Percentiles rank a stretch among this genome's conserved stretches.
Evolutionary conservation across 352 stramenopile genomes (phyloP).

Genomic region (Phytophthora pseudosyringae): DNA sequence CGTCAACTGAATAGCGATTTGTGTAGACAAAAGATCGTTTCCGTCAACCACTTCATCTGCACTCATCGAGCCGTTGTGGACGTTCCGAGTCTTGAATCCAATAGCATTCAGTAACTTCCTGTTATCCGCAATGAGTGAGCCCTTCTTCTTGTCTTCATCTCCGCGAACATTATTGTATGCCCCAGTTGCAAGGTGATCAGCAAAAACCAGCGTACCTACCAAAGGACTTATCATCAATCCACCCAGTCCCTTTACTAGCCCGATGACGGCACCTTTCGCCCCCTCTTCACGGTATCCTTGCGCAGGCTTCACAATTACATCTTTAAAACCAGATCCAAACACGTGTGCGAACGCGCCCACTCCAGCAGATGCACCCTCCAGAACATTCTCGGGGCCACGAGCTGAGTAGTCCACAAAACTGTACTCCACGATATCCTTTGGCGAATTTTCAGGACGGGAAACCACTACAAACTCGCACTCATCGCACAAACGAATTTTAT

Average conservation of each 20-base stretch:
- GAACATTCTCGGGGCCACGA: conserved; percentile 57
- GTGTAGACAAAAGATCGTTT: conserved; percentile 31
- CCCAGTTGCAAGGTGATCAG: conserved; percentile 70
- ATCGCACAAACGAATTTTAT: conserved; percentile 61
- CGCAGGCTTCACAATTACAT: conserved; percentile 64
- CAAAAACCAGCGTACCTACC: conserved; percentile 64
- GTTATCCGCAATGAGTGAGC: conserved; percentile 54
- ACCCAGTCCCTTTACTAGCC: conserved; percentile 60
- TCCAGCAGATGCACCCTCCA: conserved; percentile 59
- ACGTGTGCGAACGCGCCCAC: conserved; percentile 69
- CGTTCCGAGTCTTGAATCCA: conserved; percentile 45
- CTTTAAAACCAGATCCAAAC: conserved; percentile 64
- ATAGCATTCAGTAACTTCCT: conserved; percentile 49
- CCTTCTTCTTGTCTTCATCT: conserved; percentile 53
- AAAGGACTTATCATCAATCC: conserved; percentile 63
- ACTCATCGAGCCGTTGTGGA: conserved; percentile 61
- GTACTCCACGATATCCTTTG: conserved; percentile 62
- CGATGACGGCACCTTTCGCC: conserved; percentile 63
- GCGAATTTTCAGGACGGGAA: conserved; percentile 51
- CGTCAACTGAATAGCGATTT: conserved; percentile 55
- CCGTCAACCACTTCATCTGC: conserved; percentile 46
- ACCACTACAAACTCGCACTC: conserved; percentile 62
- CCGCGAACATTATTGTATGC: conserved; percentile 60
- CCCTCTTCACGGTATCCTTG: conserved; percentile 69
- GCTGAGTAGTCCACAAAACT: conserved; percentile 66